Conservation (phyloP, 2,329 filamentous ascomycete species). For the Botrytis fragariae region DNA sequence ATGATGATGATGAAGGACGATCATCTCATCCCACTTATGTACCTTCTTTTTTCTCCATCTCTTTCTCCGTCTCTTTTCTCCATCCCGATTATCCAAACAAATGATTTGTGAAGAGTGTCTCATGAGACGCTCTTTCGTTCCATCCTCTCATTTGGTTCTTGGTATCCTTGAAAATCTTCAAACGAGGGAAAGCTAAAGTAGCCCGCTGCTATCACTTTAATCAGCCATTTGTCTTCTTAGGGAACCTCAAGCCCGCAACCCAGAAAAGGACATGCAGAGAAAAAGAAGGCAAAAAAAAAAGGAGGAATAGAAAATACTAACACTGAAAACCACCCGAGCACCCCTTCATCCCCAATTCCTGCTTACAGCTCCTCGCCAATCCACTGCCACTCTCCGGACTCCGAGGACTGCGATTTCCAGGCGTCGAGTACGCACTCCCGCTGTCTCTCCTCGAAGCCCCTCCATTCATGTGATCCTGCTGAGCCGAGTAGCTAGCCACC, state of each 20-base stretch:
- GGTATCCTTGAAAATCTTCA: conserved; percentile 60
- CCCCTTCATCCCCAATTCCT: conserved; percentile 18
- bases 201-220: conserved; percentile 43
- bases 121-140: conserved; percentile 17
- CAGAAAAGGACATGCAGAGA: too few species aligned
- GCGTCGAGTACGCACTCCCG: conserved; percentile 21
- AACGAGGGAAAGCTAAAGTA: conserved; percentile 76
- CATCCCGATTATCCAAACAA: not conserved
- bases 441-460: conserved; percentile 20
- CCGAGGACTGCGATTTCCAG: conserved; percentile 17
- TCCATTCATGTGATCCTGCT: conserved; percentile 37
- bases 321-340: conserved; percentile 7
- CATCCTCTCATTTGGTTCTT: conserved; percentile 40
- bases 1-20: conserved; percentile 8
- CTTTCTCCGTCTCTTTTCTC: not conserved
- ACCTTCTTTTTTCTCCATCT: not conserved
- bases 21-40: not conserved
- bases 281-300: not conserved
- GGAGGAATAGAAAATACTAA: not conserved
- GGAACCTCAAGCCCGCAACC: not conserved
- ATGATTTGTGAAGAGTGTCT: not conserved
- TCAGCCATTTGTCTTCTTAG: conserved; percentile 18
- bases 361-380: conserved; percentile 28
- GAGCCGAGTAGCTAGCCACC: conserved; percentile 50
- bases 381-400: conserved; percentile 30